Evolutionary conservation across 1,284 basidiomycete species (phyloP), one percentile per base, ranked within the genome.

Genomic region (Austroboletus niveus): DNA sequence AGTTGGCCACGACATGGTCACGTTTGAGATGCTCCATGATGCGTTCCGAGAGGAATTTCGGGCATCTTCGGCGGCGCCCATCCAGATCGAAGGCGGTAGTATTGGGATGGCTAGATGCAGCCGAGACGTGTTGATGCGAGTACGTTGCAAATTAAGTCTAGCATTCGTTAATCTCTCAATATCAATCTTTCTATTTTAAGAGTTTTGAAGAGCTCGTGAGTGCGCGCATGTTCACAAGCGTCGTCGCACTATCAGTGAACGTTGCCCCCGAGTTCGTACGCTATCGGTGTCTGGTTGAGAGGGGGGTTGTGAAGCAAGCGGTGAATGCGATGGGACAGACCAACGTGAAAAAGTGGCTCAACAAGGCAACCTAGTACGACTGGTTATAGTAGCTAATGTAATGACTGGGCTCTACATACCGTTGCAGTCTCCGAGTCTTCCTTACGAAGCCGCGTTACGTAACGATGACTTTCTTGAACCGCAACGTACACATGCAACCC

Each of bases 11-110:
- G 76, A 83, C 24, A 64, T 65, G 7, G 79, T 90, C 63, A 92
- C 84, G 3, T 92, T 92, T 63, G 89, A 90, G 64, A 87, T 90
- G 84, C 74, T 92, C 4, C 73, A 84, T 55, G 84, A 88, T 44
- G 72, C 74, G 17, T 87, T 89, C 65, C 76, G 78, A 31, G 78
- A 79, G 52, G 87, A 89, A 66, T 75, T 87, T 17, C 81, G 84
- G 24, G 75, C 80, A 17, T 86, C 86, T 5, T 74, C 75, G 15
- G 80, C 84, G 14, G 87, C 87, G 0, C 88, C 88, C 1, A 80
- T 90, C n/a, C 82, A 85, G 51, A 64, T 89, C 30, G 81, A 82
- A 48, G 86, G 87, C 4, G 83, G 82, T 4, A 81, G 81, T 47
- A 85, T 91, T 49, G 87, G 87, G 3, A 89, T 90, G 87, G 72